Percentiles rank a stretch among this genome's conserved stretches.
These are phyloP conservation scores for Carex myosuroides DNA, from an alignment of 176 grass and related monocot species.

Conservation along the genomic window DNA sequence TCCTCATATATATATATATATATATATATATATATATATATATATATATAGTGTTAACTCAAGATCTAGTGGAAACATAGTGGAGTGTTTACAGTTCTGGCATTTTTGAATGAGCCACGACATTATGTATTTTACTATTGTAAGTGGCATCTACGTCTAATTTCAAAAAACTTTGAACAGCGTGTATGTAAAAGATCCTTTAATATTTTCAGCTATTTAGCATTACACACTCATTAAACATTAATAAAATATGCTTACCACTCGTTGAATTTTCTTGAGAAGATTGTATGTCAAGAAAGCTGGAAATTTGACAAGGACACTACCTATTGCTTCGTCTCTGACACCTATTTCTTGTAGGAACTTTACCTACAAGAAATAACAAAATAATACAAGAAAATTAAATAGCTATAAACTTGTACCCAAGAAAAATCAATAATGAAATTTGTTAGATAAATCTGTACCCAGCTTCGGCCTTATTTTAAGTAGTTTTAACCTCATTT, in stretches of 20 bases:
- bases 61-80: background rate
- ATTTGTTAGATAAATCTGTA: background rate
- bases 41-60: background rate
- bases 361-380: slow-evolving; percentile 46
- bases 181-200: background rate
- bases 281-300: slow-evolving; percentile 68
- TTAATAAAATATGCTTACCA: slow-evolving; percentile 48
- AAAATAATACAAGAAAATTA: background rate
- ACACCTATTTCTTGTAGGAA: slow-evolving; percentile 90
- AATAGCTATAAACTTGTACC: background rate
- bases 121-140: background rate
- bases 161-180: background rate
- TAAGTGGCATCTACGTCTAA: background rate
- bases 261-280: slow-evolving; percentile 90
- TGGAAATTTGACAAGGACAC: slow-evolving; percentile 80
- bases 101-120: background rate
- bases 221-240: slow-evolving; percentile 11
- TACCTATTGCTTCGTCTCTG: slow-evolving; percentile 64
- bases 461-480: background rate
- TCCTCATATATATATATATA: background rate
- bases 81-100: background rate
- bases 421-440: background rate
- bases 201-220: background rate
- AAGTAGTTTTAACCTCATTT: background rate
- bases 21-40: background rate